A percentile compares a stretch with the other conserved stretches of the same genome.
phyloP scores from a whole-genome alignment of 129 eudicot species.

The Arctium minus region DNA sequence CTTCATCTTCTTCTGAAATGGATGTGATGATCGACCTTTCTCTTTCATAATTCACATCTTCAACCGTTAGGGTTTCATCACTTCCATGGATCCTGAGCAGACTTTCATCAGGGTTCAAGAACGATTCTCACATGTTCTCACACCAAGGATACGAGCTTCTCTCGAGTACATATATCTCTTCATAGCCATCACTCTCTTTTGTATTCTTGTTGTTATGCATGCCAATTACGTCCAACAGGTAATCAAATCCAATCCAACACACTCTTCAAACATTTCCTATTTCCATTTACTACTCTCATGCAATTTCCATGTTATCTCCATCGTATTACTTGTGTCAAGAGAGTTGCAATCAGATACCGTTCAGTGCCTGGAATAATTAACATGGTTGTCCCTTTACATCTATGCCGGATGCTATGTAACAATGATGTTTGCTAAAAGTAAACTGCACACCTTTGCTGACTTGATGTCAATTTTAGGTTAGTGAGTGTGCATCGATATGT shows the following conservation, averaged over 20 bases:
- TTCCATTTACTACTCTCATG: not conserved
- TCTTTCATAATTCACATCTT: not conserved
- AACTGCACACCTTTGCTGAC: not conserved
- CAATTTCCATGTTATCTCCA: not conserved
- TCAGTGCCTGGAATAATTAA: not conserved
- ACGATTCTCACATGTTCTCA: slow-evolving; percentile 78
- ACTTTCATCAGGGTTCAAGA: slow-evolving; percentile 93
- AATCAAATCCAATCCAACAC: not conserved
- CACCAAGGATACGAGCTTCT: slow-evolving; percentile 66
- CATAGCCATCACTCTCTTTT: slow-evolving; percentile 77
- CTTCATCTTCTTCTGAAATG: not conserved
- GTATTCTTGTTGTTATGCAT: slow-evolving; percentile 95
- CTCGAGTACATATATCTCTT: slow-evolving; percentile 78
- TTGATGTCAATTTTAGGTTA: not conserved
- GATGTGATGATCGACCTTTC: not conserved
- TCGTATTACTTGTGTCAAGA: not conserved
- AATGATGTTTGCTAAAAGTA: not conserved
- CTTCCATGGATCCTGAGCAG: slow-evolving; percentile 94
- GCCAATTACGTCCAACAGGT: slow-evolving; percentile 98
- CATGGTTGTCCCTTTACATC: not conserved
- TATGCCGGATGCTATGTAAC: not conserved
- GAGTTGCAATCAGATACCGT: not conserved
- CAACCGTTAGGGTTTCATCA: slow-evolving; percentile 11
- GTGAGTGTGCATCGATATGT: not conserved
- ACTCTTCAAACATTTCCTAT: not conserved